Percentiles rank a stretch among this genome's conserved stretches.
Evolutionary conservation across 805 yeast genomes (phyloP).

Genomic region (Tetrapisispora nanseiensis): DNA sequence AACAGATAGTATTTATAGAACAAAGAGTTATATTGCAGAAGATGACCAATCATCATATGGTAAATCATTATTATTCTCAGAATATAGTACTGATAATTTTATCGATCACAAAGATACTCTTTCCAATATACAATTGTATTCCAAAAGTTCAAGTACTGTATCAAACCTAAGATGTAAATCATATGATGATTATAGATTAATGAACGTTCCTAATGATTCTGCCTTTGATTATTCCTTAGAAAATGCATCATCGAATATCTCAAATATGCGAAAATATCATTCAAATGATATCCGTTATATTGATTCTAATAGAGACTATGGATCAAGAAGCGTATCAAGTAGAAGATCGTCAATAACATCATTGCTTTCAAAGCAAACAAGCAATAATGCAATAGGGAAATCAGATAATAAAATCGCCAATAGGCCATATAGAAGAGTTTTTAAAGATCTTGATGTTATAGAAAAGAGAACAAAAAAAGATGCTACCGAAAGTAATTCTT

Average conservation of each 20-base stretch:
- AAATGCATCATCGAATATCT: conserved; percentile 15
- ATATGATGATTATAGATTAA: conserved; percentile 6
- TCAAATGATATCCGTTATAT: conserved; percentile 5
- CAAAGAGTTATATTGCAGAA: conserved; percentile 5
- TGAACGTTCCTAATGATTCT: conserved; percentile 20
- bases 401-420: conserved; percentile 7
- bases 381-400: neutral
- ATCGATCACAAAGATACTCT: conserved; percentile 8
- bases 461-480: conserved; percentile 1
- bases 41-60: conserved; percentile 28
- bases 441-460: conserved; percentile 3
- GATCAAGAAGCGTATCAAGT: conserved; percentile 5
- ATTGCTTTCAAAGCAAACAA: neutral
- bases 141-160: neutral
- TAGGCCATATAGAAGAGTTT: conserved; percentile 8
- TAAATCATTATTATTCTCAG: conserved; percentile 28
- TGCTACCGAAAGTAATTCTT: neutral
- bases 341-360: conserved; percentile 13
- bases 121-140: conserved; percentile 1
- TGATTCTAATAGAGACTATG: conserved; percentile 3
- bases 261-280: conserved; percentile 5
- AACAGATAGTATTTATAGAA: neutral
- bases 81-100: conserved; percentile 18
- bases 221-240: conserved; percentile 19
- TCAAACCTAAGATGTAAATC: conserved; percentile 8